A percentile compares a stretch with the other conserved stretches of the same genome.
phyloP scores from a whole-genome alignment of 169 alveolate species.

The Plasmodium vinckei region DNA sequence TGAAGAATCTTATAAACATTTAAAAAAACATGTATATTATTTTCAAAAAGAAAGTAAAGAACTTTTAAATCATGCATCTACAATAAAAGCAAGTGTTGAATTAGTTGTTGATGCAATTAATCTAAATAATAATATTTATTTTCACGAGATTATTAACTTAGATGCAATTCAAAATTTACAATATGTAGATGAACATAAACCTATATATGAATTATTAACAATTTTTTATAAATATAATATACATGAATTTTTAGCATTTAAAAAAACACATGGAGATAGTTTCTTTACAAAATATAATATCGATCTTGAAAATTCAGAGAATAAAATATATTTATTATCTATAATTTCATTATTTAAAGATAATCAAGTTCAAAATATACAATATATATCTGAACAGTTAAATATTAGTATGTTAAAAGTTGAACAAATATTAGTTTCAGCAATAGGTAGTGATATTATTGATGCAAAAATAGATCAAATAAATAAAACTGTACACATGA shows the following conservation, averaged over 20 bases:
- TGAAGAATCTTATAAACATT: constrained; percentile 66
- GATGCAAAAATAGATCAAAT: constrained; percentile 84
- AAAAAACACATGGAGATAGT: constrained; percentile 32
- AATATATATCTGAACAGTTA: constrained; percentile 55
- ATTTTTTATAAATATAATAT: constrained; percentile 58
- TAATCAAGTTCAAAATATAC: constrained; percentile 25
- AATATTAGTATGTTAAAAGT: constrained; percentile 70
- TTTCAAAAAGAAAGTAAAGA: constrained; percentile 46
- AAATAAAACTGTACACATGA: constrained; percentile 76
- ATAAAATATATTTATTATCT: constrained; percentile 47
- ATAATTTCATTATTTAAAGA: constrained; percentile 52
- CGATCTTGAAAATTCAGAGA: constrained; percentile 31
- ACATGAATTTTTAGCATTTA: constrained; percentile 45
- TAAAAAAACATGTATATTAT: constrained; percentile 58
- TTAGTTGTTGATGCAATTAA: constrained; percentile 78
- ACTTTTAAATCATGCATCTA: constrained; percentile 48
- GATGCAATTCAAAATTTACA: constrained; percentile 79
- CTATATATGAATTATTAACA: constrained; percentile 45
- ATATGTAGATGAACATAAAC: constrained; percentile 43
- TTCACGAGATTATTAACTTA: constrained; percentile 77
- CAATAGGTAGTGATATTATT: constrained; percentile 83
- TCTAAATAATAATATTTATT: constrained; percentile 78
- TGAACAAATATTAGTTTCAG: constrained; percentile 82
- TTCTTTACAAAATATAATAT: constrained; percentile 50
- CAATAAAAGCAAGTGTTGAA: constrained; percentile 77